Percentiles rank a stretch among this genome's conserved stretches.
phyloP scores from a whole-genome alignment of 495 filamentous ascomycete species.

The Neurospora sp. region DNA sequence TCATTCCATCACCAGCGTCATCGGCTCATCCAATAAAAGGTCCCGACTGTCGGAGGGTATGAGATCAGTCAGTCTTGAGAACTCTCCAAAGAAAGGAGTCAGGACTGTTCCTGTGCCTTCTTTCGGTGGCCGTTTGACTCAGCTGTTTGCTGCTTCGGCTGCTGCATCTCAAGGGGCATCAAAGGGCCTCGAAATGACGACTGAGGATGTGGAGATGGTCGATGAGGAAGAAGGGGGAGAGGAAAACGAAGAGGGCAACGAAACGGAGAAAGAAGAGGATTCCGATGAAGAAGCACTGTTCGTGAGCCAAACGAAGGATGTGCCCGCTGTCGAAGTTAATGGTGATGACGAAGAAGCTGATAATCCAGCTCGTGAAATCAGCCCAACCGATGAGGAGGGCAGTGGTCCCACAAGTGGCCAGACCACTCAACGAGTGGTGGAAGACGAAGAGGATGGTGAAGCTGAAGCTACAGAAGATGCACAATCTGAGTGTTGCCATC shows the following conservation, averaged over 20 bases:
- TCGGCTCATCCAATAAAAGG: slow-evolving; percentile 36
- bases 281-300: slow-evolving; percentile 7
- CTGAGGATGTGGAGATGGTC: slow-evolving; percentile 18
- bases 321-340: neutral
- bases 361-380: slow-evolving; percentile 4
- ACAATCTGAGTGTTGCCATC: slow-evolving; percentile 9
- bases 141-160: slow-evolving; percentile 66
- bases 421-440: neutral
- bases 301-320: neutral
- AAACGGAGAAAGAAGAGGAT: slow-evolving; percentile 13
- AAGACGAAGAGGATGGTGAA: slow-evolving; percentile 1
- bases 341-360: slow-evolving; percentile 3
- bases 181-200: slow-evolving; percentile 16
- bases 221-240: slow-evolving; percentile 16
- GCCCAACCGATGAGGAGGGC: neutral
- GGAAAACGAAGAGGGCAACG: slow-evolving; percentile 14
- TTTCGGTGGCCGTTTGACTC: slow-evolving; percentile 57
- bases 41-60: slow-evolving; percentile 15
- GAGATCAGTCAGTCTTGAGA: slow-evolving; percentile 1
- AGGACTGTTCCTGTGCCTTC: slow-evolving; percentile 22
- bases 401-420: neutral
- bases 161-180: slow-evolving; percentile 15
- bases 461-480: slow-evolving; percentile 1
- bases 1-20: slow-evolving; percentile 53
- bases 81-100: neutral